Base-by-base conservation (phyloP, 192 early-diverging fungal species). In the Dispira simplex region DNA sequence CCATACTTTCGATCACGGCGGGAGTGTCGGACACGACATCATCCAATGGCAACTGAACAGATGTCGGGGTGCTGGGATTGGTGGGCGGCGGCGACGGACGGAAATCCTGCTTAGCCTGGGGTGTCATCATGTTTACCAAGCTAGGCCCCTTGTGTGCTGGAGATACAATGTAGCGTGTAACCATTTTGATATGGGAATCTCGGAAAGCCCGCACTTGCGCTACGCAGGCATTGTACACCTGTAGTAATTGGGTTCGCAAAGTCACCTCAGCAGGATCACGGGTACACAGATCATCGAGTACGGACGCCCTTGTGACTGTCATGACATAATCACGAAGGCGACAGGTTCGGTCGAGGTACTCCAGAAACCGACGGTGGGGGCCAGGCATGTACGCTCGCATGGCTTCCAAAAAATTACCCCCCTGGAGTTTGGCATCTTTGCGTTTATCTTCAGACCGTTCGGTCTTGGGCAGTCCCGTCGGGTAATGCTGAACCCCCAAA, bases 331-430 rank as follows among this genome's bases (percentile, higher is more conserved):
- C 78, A 55, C 89, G 81, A 46, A 91, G 72, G 63, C 79, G 76
- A 66, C 87, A 78, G 5, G 77, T 74, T n/a, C 76, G 72, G 6
- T 81, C 78, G 14, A 90, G 66, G 63, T 90, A 85, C 44, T 86
- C 79, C 39, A 98, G 74, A 70, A 97, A 98, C 44, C 77, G 76
- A 26, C 92, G 89, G 71, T 95, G 91, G 4, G 82, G 77, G 58
- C 83, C 83, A 9, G 95, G 90, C 82, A 98, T 90, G 72, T 94
- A 93, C 65, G 88, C 79, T 52, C 93, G 86, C 90, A 98, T 98
- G 48, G 85, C 87, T 54, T 86, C 80, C 64, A 90, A 52, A 75
- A 90, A 79, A 83, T 89, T 88, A 70, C 85, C 87, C 39, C 28
- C 62, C 25, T 74, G 66, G 53, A 66, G 68, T 28, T 44, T 74